Evolutionary conservation across 169 alveolate species (phyloP).

Genomic region (Eimeria maxima): DNA sequence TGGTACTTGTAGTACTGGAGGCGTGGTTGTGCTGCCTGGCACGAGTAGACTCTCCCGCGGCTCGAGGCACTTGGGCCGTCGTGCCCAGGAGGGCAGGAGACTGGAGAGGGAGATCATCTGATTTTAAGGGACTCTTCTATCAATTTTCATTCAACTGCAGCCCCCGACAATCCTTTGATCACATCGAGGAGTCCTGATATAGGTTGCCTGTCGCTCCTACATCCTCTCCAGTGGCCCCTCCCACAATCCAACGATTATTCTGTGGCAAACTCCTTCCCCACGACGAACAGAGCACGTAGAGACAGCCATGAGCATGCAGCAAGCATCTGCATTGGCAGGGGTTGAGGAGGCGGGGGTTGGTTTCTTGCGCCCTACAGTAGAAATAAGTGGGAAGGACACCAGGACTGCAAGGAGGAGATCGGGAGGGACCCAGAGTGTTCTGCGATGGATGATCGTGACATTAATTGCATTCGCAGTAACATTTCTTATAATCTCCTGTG

Average conservation of each 20-base stretch:
- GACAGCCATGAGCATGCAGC: not conserved
- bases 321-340: not conserved
- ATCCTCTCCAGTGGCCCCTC: not conserved
- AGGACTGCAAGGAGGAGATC: not conserved
- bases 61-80: not conserved
- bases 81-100: not conserved
- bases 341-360: not conserved
- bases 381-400: not conserved
- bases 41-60: too few species aligned
- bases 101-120: not conserved
- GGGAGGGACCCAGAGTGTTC: not conserved
- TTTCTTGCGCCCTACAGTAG: not conserved
- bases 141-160: not conserved
- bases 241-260: not conserved
- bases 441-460: not conserved
- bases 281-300: not conserved
- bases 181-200: not conserved
- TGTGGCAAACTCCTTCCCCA: not conserved
- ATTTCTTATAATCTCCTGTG: not conserved
- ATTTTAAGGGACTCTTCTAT: not conserved
- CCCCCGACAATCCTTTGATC: not conserved
- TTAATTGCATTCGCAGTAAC: not conserved
- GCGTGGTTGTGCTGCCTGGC: too few species aligned
- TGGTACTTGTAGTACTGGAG: too few species aligned
- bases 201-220: not conserved